Percentiles rank a stretch among this genome's conserved stretches.
phyloP scores from a whole-genome alignment of 2,329 filamentous ascomycete genomes.

The Clonostachys solani region DNA sequence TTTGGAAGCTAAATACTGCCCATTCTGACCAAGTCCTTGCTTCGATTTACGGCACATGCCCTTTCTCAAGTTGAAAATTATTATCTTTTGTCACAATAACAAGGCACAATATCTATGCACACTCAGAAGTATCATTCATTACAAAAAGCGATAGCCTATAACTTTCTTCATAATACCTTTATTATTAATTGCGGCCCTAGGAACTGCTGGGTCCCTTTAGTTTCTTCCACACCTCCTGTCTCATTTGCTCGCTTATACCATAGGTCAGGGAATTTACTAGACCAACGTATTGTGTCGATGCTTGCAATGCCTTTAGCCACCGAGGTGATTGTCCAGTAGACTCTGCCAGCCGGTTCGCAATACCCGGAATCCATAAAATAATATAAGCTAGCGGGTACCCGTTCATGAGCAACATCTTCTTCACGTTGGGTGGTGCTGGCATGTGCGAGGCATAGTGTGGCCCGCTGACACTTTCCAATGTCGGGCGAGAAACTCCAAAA shows the following conservation, averaged over 20 bases:
- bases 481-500: not conserved
- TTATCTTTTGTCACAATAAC: too few species aligned
- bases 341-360: conserved; percentile 24
- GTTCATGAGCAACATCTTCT: conserved; percentile 26
- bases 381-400: conserved; percentile 30
- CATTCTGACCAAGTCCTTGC: too few species aligned
- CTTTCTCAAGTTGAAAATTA: too few species aligned
- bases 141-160: too few species aligned
- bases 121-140: too few species aligned
- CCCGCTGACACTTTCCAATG: not conserved
- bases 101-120: too few species aligned
- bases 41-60: too few species aligned
- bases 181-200: too few species aligned
- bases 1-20: too few species aligned
- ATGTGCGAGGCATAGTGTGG: not conserved
- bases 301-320: conserved; percentile 20
- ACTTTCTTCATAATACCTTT: too few species aligned
- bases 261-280: conserved; percentile 30
- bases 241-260: conserved; percentile 25
- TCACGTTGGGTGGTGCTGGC: conserved; percentile 10
- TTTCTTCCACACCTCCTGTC: not conserved
- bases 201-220: too few species aligned
- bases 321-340: conserved; percentile 10
- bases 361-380: conserved; percentile 29
- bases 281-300: conserved; percentile 28